Conservation (phyloP, 768 basidiomycete species). For the Mycena alexandri region DNA sequence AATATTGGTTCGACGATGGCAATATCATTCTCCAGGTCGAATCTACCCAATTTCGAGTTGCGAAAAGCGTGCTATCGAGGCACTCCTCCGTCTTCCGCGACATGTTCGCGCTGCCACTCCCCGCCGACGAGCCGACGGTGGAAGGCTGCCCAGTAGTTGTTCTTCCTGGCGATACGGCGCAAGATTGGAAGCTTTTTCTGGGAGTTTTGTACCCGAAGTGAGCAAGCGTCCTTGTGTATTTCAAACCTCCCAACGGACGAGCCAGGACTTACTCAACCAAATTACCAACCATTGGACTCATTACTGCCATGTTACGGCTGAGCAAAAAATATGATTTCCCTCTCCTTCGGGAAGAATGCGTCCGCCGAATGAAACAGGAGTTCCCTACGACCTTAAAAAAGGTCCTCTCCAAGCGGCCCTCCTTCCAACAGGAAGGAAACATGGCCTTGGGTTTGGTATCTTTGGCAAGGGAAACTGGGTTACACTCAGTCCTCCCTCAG, state of each 20-base stretch:
- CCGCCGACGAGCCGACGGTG: conserved; percentile 43
- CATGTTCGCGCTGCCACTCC: conserved; percentile 55
- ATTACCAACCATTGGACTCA: not conserved
- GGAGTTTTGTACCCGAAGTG: conserved; percentile 45
- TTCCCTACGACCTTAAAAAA: not conserved
- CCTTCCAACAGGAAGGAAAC: not conserved
- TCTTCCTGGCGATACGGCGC: conserved; percentile 47
- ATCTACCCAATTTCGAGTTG: conserved; percentile 50
- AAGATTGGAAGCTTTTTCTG: conserved; percentile 51
- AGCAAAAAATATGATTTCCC: conserved; percentile 9
- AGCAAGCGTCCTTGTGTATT: not conserved
- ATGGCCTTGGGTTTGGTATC: not conserved
- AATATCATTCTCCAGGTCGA: conserved; percentile 55
- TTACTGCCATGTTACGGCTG: not conserved
- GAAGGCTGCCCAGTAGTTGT: conserved; percentile 51
- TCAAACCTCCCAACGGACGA: not conserved
- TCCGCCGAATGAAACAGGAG: not conserved
- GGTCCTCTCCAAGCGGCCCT: too few species aligned
- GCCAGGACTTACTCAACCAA: not conserved
- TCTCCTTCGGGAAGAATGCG: conserved; percentile 23
- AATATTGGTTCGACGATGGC: conserved; percentile 55
- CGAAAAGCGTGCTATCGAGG: conserved; percentile 50
- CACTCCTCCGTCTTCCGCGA: conserved; percentile 53
- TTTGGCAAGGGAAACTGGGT: not conserved
- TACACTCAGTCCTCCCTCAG: conserved; percentile 15